Conservation (phyloP, 140 eudicot genomes). For the Erigeron philadelphicus region DNA sequence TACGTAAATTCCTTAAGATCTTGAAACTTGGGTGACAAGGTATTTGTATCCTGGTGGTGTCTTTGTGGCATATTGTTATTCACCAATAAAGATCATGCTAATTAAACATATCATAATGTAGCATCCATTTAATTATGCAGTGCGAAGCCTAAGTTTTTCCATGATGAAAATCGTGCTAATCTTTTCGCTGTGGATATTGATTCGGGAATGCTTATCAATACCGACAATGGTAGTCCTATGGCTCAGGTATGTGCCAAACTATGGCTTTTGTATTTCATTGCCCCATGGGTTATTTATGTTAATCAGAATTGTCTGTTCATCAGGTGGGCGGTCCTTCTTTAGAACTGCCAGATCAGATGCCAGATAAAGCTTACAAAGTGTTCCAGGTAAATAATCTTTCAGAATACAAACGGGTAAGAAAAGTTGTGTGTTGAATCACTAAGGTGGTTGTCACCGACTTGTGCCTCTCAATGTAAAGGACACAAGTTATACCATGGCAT, state of each 20-base stretch:
- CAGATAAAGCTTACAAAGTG: constrained; percentile 54
- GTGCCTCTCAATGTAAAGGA: too few species aligned
- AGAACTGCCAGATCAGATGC: constrained; percentile 43
- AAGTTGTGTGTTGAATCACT: not conserved
- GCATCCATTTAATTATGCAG: constrained; percentile 33
- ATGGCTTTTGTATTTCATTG: not conserved
- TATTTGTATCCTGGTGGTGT: not conserved
- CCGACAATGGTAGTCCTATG: constrained; percentile 98
- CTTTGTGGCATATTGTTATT: not conserved
- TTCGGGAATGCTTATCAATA: constrained; percentile 94
- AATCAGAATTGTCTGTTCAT: not conserved
- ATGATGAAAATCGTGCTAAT: constrained; percentile 76
- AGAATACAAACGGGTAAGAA: constrained; percentile 4
- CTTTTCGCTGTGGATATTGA: constrained; percentile 84
- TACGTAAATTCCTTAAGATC: not conserved
- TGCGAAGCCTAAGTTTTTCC: constrained; percentile 94
- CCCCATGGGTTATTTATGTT: not conserved
- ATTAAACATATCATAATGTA: constrained; percentile 19
- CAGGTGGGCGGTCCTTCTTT: constrained; percentile 62
- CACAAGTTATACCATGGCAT: too few species aligned
- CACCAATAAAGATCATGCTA: not conserved
- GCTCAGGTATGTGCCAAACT: constrained; percentile 60
- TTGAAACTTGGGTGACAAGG: not conserved
- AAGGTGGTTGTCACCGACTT: too few species aligned
- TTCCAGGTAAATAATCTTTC: constrained; percentile 58